Evolutionary conservation across 2,329 filamentous ascomycete species (phyloP), one percentile per base, ranked within the genome.

Genomic region (Cytospora schulzeri): DNA sequence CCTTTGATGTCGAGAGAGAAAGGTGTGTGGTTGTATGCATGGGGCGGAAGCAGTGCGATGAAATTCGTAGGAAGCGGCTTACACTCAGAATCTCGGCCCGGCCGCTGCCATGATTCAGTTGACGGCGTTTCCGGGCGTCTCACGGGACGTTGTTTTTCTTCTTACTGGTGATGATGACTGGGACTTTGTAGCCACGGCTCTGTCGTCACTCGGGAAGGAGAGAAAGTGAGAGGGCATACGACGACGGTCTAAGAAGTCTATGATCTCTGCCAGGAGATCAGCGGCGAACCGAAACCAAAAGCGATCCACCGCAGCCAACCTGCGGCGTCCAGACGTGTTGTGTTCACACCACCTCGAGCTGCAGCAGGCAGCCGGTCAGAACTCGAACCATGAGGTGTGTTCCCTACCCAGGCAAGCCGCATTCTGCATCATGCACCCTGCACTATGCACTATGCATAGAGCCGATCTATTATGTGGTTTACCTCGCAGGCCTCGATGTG

Each of bases 11-110:
- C n/a, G 38, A 41, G 6, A 33, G n/a, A n/a, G 28, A 38, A 41
- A 14, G 33, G 8, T 19, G 52, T 62, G 60, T 62, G 52, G 38
- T 62, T 6, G 38, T 56, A 62, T 53, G 59, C 59, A 62, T 56
- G 28, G 59, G 38, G 24, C 12, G 28, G 14, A 9, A 45, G 51
- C 31, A 5, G 48, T 50, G 52, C 17, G 28, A 29, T 35, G 14
- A 15, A 17, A 29, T 22, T 48, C n/a, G 28, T 26, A 54, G 45
- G n/a, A 22, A 14, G 45, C 45, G 45, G 45, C 8, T 48, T 22
- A 28, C 22, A 33, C n/a, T 55, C 29, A 9, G 22, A 28, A n/a
- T 55, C 35, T 11, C 59, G 28, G 5, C 33, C 29, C n/a, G 38
- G 22, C 33, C n/a, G 41, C 19, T 26, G 22, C 24, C 29, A 15